Evolutionary conservation across 352 stramenopile genomes (phyloP).

Genomic region (Pythium graminicola): DNA sequence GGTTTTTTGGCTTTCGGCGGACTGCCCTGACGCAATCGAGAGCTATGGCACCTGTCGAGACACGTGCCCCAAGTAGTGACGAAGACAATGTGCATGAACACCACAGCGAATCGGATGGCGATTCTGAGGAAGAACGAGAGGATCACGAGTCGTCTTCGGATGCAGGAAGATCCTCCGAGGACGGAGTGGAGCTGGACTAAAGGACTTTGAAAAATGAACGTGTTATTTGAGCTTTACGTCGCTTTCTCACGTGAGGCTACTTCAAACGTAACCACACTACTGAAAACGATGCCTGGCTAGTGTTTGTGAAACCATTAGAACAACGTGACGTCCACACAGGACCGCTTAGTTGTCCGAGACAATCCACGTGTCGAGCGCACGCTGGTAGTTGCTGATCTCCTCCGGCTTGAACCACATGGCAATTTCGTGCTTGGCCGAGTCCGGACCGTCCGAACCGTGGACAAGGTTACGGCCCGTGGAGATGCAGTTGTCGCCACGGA

Average conservation of each 20-base stretch:
- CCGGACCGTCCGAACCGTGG: slow-evolving; percentile 93
- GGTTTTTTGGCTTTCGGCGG: slow-evolving; percentile 70
- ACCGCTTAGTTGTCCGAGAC: slow-evolving; percentile 79
- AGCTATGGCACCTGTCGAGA: background rate
- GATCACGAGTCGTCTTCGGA: slow-evolving; percentile 6
- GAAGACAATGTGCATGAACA: background rate
- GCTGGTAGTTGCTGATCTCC: slow-evolving; percentile 87
- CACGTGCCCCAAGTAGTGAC: background rate
- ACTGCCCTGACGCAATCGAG: slow-evolving; percentile 41
- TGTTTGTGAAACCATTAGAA: too few relatives aligned
- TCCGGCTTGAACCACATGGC: slow-evolving; percentile 95
- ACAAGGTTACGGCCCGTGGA: slow-evolving; percentile 93
- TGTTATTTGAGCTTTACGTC: too few relatives aligned
- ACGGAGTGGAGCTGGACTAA: background rate
- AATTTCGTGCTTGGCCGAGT: slow-evolving; percentile 97
- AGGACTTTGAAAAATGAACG: too few relatives aligned
- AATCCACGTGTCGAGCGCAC: slow-evolving; percentile 82
- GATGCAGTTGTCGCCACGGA: slow-evolving; percentile 96
- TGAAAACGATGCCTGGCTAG: too few relatives aligned
- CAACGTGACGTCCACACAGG: too few relatives aligned
- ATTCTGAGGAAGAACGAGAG: background rate
- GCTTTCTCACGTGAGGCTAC: too few relatives aligned
- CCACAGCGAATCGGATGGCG: background rate
- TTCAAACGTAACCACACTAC: background rate
- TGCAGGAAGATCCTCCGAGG: background rate